Percentiles rank a stretch among this genome's conserved stretches.
Conservation (phyloP, 2,329 filamentous ascomycete genomes). For the Ascosphaera apis region DNA sequence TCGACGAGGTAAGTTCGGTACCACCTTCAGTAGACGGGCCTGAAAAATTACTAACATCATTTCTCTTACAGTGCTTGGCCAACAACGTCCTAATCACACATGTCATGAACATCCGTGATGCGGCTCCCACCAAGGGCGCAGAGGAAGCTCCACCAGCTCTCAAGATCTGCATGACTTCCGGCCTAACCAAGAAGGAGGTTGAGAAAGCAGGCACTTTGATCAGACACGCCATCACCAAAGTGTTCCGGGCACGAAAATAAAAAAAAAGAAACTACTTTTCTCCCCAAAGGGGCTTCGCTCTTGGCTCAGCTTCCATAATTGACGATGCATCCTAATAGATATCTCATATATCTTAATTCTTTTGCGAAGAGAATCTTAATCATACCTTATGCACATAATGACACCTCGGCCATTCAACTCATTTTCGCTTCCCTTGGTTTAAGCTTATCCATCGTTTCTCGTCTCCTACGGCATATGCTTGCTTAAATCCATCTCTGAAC, state of each 20-base stretch:
- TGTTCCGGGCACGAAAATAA: conserved; percentile 50
- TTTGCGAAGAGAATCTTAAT: too few relatives aligned
- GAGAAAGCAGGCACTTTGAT: conserved; percentile 82
- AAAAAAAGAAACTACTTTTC: conserved; percentile 9
- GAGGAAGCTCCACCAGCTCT: conserved; percentile 58
- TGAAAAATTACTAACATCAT: neutral
- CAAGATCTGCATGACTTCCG: conserved; percentile 76
- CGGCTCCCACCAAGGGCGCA: conserved; percentile 40
- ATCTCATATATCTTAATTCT: too few relatives aligned
- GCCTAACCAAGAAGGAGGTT: conserved; percentile 76
- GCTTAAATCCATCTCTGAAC: too few relatives aligned
- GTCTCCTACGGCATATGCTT: too few relatives aligned
- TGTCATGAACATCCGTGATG: conserved; percentile 55
- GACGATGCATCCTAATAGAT: too few relatives aligned
- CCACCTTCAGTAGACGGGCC: neutral
- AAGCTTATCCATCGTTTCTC: too few relatives aligned
- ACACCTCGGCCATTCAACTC: too few relatives aligned
- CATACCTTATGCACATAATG: too few relatives aligned
- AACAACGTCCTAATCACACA: conserved; percentile 81
- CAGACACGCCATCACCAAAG: conserved; percentile 79
- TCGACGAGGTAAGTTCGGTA: conserved; percentile 58
- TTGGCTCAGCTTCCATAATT: too few relatives aligned
- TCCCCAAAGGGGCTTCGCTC: too few relatives aligned
- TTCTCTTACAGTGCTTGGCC: conserved; percentile 39
- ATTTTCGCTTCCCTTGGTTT: too few relatives aligned